A percentile compares a stretch with the other conserved stretches of the same genome.
phyloP scores from a whole-genome alignment of 352 stramenopile species.

The Globisporangium heterothallicum region DNA sequence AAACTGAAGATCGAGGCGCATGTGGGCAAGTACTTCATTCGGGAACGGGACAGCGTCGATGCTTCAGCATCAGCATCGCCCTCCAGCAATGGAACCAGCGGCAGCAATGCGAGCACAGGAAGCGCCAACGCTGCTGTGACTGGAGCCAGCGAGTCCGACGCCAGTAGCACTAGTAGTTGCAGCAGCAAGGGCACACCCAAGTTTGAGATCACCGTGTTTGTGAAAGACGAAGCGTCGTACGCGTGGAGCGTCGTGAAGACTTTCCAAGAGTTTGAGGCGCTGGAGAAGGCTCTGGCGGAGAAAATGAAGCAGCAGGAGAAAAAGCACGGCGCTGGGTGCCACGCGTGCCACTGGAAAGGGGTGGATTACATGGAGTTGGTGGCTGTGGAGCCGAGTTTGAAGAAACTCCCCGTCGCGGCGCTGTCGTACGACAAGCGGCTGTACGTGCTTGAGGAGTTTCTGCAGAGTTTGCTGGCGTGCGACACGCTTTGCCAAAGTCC shows the following conservation, averaged over 20 bases:
- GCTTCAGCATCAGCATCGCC: not conserved
- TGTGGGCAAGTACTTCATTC: slow-evolving; percentile 67
- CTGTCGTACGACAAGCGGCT: slow-evolving; percentile 62
- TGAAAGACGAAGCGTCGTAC: slow-evolving; percentile 44
- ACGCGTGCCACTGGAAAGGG: slow-evolving; percentile 52
- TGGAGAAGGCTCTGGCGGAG: slow-evolving; percentile 61
- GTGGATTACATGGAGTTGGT: slow-evolving; percentile 67
- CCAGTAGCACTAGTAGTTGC: too few relatives aligned
- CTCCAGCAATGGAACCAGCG: not conserved
- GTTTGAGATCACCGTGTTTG: slow-evolving; percentile 61
- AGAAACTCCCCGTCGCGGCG: slow-evolving; percentile 25
- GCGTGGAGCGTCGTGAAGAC: slow-evolving; percentile 68
- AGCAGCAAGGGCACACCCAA: slow-evolving; percentile 13
- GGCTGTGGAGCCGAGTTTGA: slow-evolving; percentile 40
- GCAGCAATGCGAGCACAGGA: not conserved
- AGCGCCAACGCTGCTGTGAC: not conserved
- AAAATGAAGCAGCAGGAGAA: slow-evolving; percentile 74
- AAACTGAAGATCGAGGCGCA: slow-evolving; percentile 62
- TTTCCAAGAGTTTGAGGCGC: slow-evolving; percentile 61
- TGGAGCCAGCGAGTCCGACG: not conserved
- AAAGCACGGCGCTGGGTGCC: slow-evolving; percentile 36
- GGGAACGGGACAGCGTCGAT: slow-evolving; percentile 23
- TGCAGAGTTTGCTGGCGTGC: slow-evolving; percentile 64
- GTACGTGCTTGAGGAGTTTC: slow-evolving; percentile 56
- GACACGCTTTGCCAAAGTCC: slow-evolving; percentile 75